phyloP scores from a whole-genome alignment of 148 eudicot genomes.

The Persicaria maculosa region DNA sequence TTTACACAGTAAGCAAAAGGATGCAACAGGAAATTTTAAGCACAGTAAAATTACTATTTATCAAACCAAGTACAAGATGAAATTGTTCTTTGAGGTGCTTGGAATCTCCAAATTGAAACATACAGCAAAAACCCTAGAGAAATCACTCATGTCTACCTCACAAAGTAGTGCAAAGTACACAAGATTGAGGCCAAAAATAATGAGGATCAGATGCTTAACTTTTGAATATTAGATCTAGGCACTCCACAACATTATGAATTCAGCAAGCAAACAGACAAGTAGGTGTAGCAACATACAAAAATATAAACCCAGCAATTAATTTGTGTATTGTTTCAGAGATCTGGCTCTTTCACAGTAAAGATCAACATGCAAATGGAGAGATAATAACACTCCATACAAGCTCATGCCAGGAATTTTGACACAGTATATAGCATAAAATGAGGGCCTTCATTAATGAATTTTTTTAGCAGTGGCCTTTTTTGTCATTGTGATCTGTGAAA shows the following conservation, averaged over 20 bases:
- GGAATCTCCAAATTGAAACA: neutral
- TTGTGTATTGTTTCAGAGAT: slow-evolving; percentile 6
- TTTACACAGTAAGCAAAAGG: too few relatives aligned
- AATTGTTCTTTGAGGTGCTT: neutral
- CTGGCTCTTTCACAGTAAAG: neutral
- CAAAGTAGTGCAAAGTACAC: too few relatives aligned
- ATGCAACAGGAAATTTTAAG: too few relatives aligned
- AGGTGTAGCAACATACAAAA: neutral
- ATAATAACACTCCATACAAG: neutral
- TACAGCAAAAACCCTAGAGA: neutral
- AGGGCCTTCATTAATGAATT: neutral
- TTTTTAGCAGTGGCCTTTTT: slow-evolving; percentile 4
- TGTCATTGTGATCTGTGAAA: slow-evolving; percentile 9
- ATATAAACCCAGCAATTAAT: neutral
- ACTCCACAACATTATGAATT: neutral
- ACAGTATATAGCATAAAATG: neutral
- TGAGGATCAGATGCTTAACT: neutral
- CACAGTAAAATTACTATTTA: neutral
- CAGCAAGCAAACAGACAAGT: neutral
- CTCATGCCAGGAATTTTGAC: slow-evolving; percentile 11
- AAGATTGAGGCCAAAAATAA: neutral
- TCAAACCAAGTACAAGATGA: neutral
- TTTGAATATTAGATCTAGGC: neutral
- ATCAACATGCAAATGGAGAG: slow-evolving; percentile 6
- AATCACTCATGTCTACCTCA: neutral